phyloP scores from a whole-genome alignment of 2,329 filamentous ascomycete species.

The Exophiala bonariae region DNA sequence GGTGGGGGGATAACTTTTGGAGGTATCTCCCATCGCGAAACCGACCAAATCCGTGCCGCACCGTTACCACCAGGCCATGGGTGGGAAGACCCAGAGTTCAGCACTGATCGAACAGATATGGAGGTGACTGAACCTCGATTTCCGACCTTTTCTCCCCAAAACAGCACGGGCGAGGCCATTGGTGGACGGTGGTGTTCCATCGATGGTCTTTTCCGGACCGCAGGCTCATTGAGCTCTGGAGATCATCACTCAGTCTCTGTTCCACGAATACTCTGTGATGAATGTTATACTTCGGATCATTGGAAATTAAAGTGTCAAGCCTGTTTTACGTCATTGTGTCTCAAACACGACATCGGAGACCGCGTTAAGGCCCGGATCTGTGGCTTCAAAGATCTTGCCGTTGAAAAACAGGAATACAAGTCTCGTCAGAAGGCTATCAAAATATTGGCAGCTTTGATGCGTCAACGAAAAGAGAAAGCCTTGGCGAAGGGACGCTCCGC shows the following conservation, averaged over 20 bases:
- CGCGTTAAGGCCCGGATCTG: slow-evolving; percentile 56
- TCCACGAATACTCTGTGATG: slow-evolving; percentile 57
- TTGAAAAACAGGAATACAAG: slow-evolving; percentile 47
- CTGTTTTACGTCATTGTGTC: slow-evolving; percentile 58
- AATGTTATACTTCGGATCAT: slow-evolving; percentile 58
- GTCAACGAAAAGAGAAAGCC: slow-evolving; percentile 28
- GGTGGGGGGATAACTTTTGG: slow-evolving; percentile 61
- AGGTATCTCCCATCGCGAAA: slow-evolving; percentile 49
- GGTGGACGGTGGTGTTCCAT: slow-evolving; percentile 35
- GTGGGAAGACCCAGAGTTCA: slow-evolving; percentile 58
- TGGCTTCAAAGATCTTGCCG: slow-evolving; percentile 55
- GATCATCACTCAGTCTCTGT: slow-evolving; percentile 18
- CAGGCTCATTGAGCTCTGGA: slow-evolving; percentile 8
- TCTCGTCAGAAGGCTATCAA: slow-evolving; percentile 24
- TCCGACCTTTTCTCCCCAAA: background rate
- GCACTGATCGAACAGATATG: slow-evolving; percentile 16
- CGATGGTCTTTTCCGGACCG: slow-evolving; percentile 42
- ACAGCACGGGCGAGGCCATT: slow-evolving; percentile 12
- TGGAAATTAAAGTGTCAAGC: slow-evolving; percentile 62
- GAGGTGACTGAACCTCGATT: slow-evolving; percentile 8
- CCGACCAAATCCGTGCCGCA: slow-evolving; percentile 57
- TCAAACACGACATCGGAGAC: slow-evolving; percentile 60
- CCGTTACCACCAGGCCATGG: slow-evolving; percentile 56
- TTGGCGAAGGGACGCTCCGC: background rate
- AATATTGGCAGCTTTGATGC: slow-evolving; percentile 23